Conservation (phyloP, 495 filamentous ascomycete species). For the Echria macrotheca region DNA sequence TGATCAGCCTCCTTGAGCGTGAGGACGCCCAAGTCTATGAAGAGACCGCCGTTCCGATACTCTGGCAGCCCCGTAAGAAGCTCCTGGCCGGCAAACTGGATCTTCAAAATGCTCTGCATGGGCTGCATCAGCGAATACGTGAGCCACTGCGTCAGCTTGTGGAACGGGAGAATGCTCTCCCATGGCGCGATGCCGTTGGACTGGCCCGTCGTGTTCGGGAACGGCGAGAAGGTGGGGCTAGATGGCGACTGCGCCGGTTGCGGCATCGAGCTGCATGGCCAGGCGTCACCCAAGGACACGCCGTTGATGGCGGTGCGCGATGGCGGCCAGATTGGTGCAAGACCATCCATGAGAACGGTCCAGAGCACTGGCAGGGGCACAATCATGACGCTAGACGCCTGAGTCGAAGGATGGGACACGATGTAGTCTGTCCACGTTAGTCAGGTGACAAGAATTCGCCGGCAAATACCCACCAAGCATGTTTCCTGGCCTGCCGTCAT, state of each 20-base stretch:
- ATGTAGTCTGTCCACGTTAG: conserved; percentile 65
- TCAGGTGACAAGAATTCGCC: not conserved
- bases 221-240: conserved; percentile 41
- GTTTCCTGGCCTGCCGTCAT: conserved; percentile 80
- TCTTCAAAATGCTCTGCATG: conserved; percentile 69
- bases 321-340: conserved; percentile 82
- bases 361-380: conserved; percentile 88
- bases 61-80: conserved; percentile 81
- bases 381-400: conserved; percentile 80
- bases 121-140: conserved; percentile 86
- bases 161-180: conserved; percentile 94
- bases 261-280: conserved; percentile 83
- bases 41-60: conserved; percentile 80
- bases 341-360: conserved; percentile 81
- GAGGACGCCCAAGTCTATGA: conserved; percentile 77
- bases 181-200: conserved; percentile 56
- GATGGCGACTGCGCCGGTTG: conserved; percentile 51
- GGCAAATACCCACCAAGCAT: conserved; percentile 69
- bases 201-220: conserved; percentile 35
- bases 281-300: conserved; percentile 86
- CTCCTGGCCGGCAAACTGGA: conserved; percentile 71
- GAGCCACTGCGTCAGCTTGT: conserved; percentile 88
- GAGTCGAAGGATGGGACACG: conserved; percentile 81
- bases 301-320: conserved; percentile 87
- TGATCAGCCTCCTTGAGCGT: conserved; percentile 62